A percentile compares a stretch with the other conserved stretches of the same genome.
phyloP scores from a whole-genome alignment of 225 moss, liverwort and hornwort genomes.

The Pseudoscleropodium purum region DNA sequence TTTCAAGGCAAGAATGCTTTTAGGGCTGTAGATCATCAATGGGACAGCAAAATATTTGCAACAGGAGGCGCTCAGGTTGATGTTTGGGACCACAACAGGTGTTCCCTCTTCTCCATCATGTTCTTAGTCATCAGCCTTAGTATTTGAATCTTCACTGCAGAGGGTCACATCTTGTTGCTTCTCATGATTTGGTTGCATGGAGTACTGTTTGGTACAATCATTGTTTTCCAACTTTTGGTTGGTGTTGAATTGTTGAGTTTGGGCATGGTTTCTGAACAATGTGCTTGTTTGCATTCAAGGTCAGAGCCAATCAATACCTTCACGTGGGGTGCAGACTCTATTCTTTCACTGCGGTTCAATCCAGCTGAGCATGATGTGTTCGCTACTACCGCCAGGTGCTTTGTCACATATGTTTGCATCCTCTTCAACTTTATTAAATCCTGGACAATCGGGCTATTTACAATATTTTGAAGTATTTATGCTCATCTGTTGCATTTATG shows the following conservation, averaged over 20 bases:
- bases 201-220: neutral
- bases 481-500: neutral
- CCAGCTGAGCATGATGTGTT: slow-evolving; percentile 83
- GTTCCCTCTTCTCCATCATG: neutral
- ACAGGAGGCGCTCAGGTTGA: slow-evolving; percentile 90
- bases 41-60: slow-evolving; percentile 67
- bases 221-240: neutral
- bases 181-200: neutral
- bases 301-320: slow-evolving; percentile 89
- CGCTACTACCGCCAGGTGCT: slow-evolving; percentile 91
- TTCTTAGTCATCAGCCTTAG: neutral
- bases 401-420: neutral
- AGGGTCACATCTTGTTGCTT: neutral
- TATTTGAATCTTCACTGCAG: neutral
- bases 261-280: neutral
- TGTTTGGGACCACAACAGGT: slow-evolving; percentile 95
- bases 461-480: neutral
- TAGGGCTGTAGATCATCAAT: slow-evolving; percentile 89
- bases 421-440: neutral
- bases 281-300: slow-evolving; percentile 29
- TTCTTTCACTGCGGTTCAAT: slow-evolving; percentile 88
- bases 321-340: slow-evolving; percentile 90
- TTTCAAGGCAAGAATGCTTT: slow-evolving; percentile 94
- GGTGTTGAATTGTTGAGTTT: neutral
- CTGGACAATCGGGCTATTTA: neutral